Conservation (phyloP, 2,329 filamentous ascomycete genomes). For the Macrophomina pseudophaseolina region DNA sequence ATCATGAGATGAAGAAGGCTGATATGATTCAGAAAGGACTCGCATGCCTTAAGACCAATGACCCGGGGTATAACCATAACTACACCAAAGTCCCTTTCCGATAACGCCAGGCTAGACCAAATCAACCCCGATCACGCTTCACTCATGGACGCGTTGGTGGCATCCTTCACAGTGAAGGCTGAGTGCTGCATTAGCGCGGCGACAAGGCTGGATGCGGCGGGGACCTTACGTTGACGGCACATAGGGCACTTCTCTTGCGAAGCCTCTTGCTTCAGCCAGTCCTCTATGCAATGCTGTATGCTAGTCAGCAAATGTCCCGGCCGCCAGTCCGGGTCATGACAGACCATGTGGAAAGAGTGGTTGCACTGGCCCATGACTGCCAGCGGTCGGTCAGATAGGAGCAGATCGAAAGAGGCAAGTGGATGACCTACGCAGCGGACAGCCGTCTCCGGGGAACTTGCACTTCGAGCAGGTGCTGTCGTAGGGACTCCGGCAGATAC, state of each 20-base stretch:
- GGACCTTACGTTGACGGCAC: conserved; percentile 85
- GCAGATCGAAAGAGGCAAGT: conserved; percentile 10
- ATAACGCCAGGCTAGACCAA: conserved; percentile 13
- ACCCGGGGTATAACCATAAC: conserved; percentile 21
- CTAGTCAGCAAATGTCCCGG: conserved; percentile 26
- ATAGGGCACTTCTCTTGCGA: conserved; percentile 95
- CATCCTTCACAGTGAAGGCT: conserved; percentile 48
- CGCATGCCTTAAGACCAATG: conserved; percentile 8
- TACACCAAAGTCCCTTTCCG: not conserved
- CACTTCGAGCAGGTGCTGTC: conserved; percentile 97
- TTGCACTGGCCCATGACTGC: conserved; percentile 94
- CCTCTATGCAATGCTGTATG: conserved; percentile 84
- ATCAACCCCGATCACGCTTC: conserved; percentile 7
- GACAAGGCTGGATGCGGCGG: not conserved
- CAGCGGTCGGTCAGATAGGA: not conserved
- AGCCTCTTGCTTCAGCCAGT: conserved; percentile 95
- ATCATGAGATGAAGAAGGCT: conserved; percentile 18
- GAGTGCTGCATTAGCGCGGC: conserved; percentile 28
- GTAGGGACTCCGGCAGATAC: conserved; percentile 97
- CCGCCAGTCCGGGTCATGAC: conserved; percentile 5
- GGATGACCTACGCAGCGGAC: conserved; percentile 75
- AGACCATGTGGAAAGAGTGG: conserved; percentile 96
- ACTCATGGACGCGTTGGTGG: conserved; percentile 27
- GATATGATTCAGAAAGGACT: conserved; percentile 15
- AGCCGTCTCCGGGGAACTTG: conserved; percentile 97